A percentile compares a stretch with the other conserved stretches of the same genome.
These are phyloP conservation scores for Geotrichum siamense DNA, from an alignment of 1,139 yeast genomes.

Conservation along the genomic window DNA sequence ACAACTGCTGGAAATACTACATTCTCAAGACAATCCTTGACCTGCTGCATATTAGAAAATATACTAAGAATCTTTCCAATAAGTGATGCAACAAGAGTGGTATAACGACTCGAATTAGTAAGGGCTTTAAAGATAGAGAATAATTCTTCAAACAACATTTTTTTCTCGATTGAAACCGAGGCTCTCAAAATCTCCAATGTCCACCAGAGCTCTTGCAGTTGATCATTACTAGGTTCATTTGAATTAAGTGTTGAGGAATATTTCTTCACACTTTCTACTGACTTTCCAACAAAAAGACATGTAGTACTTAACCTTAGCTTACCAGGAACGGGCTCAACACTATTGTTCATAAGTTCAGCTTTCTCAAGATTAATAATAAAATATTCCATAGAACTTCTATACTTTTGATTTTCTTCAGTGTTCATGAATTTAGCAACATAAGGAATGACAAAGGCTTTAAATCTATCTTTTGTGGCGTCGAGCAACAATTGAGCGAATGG, in stretches of 20 bases:
- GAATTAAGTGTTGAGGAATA: neutral
- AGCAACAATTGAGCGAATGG: constrained; percentile 39
- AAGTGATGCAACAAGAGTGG: constrained; percentile 17
- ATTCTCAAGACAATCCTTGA: constrained; percentile 6
- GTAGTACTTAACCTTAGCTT: constrained; percentile 9
- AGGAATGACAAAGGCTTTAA: constrained; percentile 23
- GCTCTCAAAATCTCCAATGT: constrained; percentile 19
- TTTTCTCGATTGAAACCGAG: constrained; percentile 16
- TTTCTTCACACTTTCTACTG: constrained; percentile 6
- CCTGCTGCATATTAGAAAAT: constrained; percentile 15
- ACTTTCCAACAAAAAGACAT: constrained; percentile 3
- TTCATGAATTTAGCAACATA: constrained; percentile 21
- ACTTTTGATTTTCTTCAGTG: constrained; percentile 6
- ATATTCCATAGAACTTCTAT: constrained; percentile 10
- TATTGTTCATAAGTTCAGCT: constrained; percentile 17
- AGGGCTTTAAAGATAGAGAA: constrained; percentile 6
- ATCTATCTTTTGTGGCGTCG: constrained; percentile 27
- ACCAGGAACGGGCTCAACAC: constrained; percentile 16
- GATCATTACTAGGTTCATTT: neutral
- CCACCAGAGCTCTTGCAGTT: constrained; percentile 20
- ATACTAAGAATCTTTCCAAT: constrained; percentile 20
- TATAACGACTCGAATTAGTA: constrained; percentile 1
- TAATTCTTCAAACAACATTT: constrained; percentile 15
- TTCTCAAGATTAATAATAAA: constrained; percentile 18
- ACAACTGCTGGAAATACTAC: constrained; percentile 11